Base-by-base conservation (phyloP, 768 basidiomycete genomes). In the Lentinula aciculospora region DNA sequence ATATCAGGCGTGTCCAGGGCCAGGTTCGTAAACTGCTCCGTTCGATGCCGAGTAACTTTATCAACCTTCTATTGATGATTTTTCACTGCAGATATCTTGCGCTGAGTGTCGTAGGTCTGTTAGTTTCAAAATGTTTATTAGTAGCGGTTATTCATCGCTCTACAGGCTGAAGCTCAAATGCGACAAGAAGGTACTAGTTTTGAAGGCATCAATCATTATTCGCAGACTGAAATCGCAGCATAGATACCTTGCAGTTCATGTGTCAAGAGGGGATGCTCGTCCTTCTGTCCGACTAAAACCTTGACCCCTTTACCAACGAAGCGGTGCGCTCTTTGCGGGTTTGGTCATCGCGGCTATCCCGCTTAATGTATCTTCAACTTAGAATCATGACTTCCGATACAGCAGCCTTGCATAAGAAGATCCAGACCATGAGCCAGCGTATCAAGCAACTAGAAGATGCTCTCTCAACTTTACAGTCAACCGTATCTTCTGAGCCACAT, bases 381-480 rank as follows among this genome's bases (percentile, higher is more conserved):
- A 23, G 42, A 44, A 44, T 29, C 21, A 46, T 19, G 10, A 74
- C 86, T 9, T 83, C 84, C 1, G 84, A 84, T 54, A 86, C 85
- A 1, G 79, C 83, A 42, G 80, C 85, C 39, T 73, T 88, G 12
- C 85, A 87, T n/a, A n/a, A n/a, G 50, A 84, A 86, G 68, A 85
- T 87, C 23, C 68, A 79, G 6, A 80, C 84, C 53, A 86, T 86
- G 84, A 80, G 80, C 66, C 77, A 81, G 64, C 79, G 85, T n/a
- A 86, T 88, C 49, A 78, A 83, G 31, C 83, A 86, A 62, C 74
- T 88, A 0, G 86, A 87, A 66, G 86, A 87, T 58, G 83, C 83
- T 0, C 71, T 88, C 8, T 81, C 84, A 3, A 79, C 83, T 27
- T 74, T 85, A 6, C 85, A 87, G 58, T 71, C 80, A 1, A 76